These are phyloP conservation scores for Blastomyces emzantsi DNA, from an alignment of 2,329 filamentous ascomycete genomes.

Conservation along the genomic window DNA sequence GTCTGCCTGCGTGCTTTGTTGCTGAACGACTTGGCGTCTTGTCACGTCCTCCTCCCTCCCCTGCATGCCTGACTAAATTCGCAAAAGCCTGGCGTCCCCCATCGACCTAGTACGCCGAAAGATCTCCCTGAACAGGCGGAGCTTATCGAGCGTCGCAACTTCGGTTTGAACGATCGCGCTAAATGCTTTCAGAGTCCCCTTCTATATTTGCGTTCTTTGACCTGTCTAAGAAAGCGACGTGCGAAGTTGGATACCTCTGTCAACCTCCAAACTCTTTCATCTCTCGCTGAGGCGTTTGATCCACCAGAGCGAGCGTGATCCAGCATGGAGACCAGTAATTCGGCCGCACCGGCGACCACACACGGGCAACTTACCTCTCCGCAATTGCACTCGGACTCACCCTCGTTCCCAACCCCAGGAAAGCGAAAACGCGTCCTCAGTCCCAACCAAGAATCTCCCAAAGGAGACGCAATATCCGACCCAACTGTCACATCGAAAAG, in stretches of 20 bases:
- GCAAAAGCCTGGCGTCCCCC: conserved; percentile 9
- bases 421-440: conserved; percentile 36
- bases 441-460: conserved; percentile 24
- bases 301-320: neutral
- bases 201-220: neutral
- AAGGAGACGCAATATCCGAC: conserved; percentile 21
- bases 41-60: conserved; percentile 5
- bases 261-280: neutral
- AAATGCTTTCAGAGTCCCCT: neutral
- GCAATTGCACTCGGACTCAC: conserved; percentile 22
- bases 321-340: conserved; percentile 23
- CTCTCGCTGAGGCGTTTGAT: neutral
- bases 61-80: conserved; percentile 7
- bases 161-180: conserved; percentile 2
- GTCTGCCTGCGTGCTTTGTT: conserved; percentile 2
- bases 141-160: neutral
- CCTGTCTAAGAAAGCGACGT: neutral
- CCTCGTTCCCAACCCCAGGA: conserved; percentile 28
- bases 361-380: conserved; percentile 29
- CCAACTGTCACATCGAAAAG: conserved; percentile 12
- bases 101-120: neutral
- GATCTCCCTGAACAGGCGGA: neutral
- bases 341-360: conserved; percentile 24
- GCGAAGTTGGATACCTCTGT: neutral
- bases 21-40: conserved; percentile 3